Base-by-base conservation (phyloP, 345 rosid genomes). In the Chamaenerion angustifolium region DNA sequence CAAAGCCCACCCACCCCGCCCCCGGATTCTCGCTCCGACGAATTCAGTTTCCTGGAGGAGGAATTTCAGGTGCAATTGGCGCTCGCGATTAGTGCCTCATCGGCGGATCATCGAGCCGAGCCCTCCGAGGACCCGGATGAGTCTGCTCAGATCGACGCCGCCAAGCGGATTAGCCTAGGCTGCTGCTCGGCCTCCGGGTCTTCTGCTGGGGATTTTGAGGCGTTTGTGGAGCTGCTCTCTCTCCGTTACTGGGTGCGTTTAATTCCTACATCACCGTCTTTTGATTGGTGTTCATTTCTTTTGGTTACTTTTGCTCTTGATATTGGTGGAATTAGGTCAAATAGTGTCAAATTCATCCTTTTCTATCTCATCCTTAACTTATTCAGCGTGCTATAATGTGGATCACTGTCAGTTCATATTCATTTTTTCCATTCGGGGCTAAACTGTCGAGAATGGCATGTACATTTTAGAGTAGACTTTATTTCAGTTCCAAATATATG, bases 61-160 rank as follows among this genome's bases (percentile, higher is more conserved):
- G 97, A 89, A 76, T 89, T 76, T 55, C 97, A 89, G 76, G 83
- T 89, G 40, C 94, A 89, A 64, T 56, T 89, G 73, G 97, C 97
- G 62, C 56, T 89, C 69, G 97, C 97, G 55, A 85, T 89, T 23
- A 89, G 97, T 64, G 95, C 83, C 13, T 89, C 97, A 65, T 95
- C 88, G 70, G 75, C 82, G 49, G 79, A 75, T 64, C 61, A 56
- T 37, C 37, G 37, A 31, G 56, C 23, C 42, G 66, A 48, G 56
- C 56, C 74, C 42, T 21, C 71, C 17, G 76, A 76, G 73, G 78
- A 81, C 68, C 79, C 87, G 4, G 90, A 77, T 9, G 95, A 85
- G 67, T 79, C 90, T 2, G 95, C 82, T 60, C 90, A 89, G 95
- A 77, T 89, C 71, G 95, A 85, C 41, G 93, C 95, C 1, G 97